phyloP scores from a whole-genome alignment of 495 filamentous ascomycete genomes.

The Cryomyces antarcticus region DNA sequence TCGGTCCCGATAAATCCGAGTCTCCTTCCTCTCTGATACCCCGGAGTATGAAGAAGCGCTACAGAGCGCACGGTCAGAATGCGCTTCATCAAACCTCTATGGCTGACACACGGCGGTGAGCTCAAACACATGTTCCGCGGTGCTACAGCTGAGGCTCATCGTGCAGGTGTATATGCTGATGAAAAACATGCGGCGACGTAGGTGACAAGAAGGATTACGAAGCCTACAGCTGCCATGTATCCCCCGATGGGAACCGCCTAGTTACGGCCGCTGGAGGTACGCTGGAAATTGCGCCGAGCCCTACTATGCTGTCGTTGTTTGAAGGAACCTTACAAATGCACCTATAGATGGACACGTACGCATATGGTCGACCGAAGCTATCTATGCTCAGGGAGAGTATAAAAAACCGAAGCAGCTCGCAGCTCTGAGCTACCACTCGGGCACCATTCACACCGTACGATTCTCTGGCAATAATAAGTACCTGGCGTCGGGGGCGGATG shows the following conservation, averaged over 20 bases:
- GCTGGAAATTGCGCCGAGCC: conserved; percentile 11
- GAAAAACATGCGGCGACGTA: no score
- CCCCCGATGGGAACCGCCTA: conserved; percentile 74
- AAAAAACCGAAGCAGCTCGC: conserved; percentile 80
- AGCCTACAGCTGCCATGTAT: conserved; percentile 93
- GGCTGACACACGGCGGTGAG: conserved; percentile 1
- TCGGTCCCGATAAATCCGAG: no score
- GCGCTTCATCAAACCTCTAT: conserved; percentile 2
- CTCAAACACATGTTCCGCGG: no score
- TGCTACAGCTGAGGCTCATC: no score
- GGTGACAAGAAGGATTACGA: conserved; percentile 95
- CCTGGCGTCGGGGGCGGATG: conserved; percentile 88
- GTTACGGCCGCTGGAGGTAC: conserved; percentile 85
- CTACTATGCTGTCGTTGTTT: neutral
- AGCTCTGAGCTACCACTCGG: conserved; percentile 93
- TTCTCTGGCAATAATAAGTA: conserved; percentile 89
- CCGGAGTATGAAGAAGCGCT: no score
- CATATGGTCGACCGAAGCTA: conserved; percentile 91
- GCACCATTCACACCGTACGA: conserved; percentile 88
- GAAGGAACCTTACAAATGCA: conserved; percentile 4
- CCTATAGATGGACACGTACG: conserved; percentile 76
- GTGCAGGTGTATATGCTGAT: conserved; percentile 3
- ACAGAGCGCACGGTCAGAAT: neutral
- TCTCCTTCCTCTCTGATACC: no score
- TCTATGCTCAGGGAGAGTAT: conserved; percentile 50